Conservation (phyloP, 495 filamentous ascomycete genomes). For the Penicillium samsonianum region DNA sequence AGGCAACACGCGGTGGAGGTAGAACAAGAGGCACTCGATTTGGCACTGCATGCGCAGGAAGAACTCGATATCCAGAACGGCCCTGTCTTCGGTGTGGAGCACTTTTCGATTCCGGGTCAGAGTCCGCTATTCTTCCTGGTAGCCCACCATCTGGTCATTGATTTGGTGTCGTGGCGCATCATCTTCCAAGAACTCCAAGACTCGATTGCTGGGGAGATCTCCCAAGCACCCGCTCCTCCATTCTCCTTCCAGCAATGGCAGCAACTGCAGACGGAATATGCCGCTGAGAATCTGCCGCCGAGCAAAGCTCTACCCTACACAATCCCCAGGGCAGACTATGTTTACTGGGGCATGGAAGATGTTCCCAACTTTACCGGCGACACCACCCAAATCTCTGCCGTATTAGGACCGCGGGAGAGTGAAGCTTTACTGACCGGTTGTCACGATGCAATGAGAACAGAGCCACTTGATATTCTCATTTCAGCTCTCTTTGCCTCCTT, state of each 20-base stretch:
- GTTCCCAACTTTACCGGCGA: not conserved
- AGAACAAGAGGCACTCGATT: not conserved
- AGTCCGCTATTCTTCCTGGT: constrained; percentile 47
- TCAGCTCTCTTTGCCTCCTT: constrained; percentile 42
- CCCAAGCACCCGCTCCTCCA: constrained; percentile 52
- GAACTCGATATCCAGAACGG: constrained; percentile 1
- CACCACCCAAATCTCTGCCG: not conserved
- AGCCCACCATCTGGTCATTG: constrained; percentile 56
- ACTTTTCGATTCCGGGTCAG: constrained; percentile 43
- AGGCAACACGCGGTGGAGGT: not conserved
- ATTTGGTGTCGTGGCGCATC: constrained; percentile 54
- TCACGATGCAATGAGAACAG: constrained; percentile 35
- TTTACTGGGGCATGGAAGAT: not conserved
- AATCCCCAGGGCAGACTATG: not conserved
- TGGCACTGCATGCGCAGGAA: not conserved
- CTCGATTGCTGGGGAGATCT: not conserved
- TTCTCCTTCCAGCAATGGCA: constrained; percentile 59
- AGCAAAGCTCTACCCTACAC: not conserved
- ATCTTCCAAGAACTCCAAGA: not conserved
- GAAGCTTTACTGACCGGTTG: constrained; percentile 19
- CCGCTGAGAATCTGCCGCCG: constrained; percentile 1
- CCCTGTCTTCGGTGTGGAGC: constrained; percentile 11
- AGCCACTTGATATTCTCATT: constrained; percentile 42
- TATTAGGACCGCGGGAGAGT: not conserved
- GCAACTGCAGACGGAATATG: constrained; percentile 32